Evolutionary conservation across 2,329 filamentous ascomycete species (phyloP), one percentile per base, ranked within the genome.

Genomic region (Fusarium albosuccineum): DNA sequence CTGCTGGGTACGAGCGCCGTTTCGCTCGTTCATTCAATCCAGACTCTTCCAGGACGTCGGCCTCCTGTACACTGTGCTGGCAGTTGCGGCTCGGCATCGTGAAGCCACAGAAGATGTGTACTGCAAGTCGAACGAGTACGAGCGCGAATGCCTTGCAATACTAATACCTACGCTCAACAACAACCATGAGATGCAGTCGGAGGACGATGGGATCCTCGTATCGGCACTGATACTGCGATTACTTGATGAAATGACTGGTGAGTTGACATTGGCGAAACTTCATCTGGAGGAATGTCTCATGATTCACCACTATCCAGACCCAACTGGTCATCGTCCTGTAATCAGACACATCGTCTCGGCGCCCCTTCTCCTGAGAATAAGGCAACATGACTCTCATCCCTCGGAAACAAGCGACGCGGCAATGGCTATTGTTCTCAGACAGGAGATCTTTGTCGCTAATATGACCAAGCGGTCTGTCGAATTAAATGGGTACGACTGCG

Each of bases 211-310:
- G 8, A 8, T 57, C 11, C 29, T 57, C 14, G 45, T 33, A 2
- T 57, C 54, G 6, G 54, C 45, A 30, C 17, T 57, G 29, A 36
- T 57, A 13, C 17, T 57, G 7, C 45, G 54, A 9, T 6, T 57
- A 6, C 29, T 57, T 5, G 54, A 57, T 3, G 54, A 57, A 29
- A 57, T 57, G 54, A 57, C 54, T 6, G 37, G 54, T 57, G 22
- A 13, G 36, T 10, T 17, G 8, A 5, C 22, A 22, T 22, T 22
- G 4, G 3, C 22, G 22, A 4, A 22, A 22, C 1, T 22, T 22
- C 22, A 22, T 4, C 5, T 3, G 22, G 22, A 22, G 22, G 22
- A 22, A 22, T 22, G 22, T 22, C 22, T 22, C 4, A 22, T 22
- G 22, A 22, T 22, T 22, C 22, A 22, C 22, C 22, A 22, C 22